Evolutionary conservation across 2,329 filamentous ascomycete genomes (phyloP).

Genomic region (Cercospora nicotianae): DNA sequence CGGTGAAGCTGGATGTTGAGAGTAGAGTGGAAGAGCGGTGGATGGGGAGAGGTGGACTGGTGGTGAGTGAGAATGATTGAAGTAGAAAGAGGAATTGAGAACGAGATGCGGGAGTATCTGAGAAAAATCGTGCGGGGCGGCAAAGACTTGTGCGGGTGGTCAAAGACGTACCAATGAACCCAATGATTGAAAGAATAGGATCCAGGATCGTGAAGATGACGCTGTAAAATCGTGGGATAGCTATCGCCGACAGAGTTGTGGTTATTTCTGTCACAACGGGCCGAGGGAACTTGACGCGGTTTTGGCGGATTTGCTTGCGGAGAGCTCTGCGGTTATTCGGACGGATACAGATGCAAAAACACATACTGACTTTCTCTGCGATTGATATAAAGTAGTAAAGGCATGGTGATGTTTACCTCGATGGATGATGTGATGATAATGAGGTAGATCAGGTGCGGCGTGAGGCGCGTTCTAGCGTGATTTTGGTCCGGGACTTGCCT

Average conservation of each 20-base stretch:
- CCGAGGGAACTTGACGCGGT: constrained; percentile 1
- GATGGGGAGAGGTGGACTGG: constrained; percentile 6
- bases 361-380: background rate
- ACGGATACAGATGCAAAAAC: constrained; percentile 7
- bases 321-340: background rate
- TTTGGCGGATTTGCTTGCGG: background rate
- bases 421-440: background rate
- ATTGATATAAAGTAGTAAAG: background rate
- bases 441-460: background rate
- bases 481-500: background rate
- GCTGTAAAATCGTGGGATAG: background rate
- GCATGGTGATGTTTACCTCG: background rate
- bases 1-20: background rate
- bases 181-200: background rate
- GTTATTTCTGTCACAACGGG: constrained; percentile 1
- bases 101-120: no score
- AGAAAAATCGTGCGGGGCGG: no score
- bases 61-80: background rate
- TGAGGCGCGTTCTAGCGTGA: constrained; percentile 1
- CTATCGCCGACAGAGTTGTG: no score
- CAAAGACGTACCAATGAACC: background rate
- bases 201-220: background rate
- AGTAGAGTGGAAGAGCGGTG: background rate
- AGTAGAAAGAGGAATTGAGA: background rate
- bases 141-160: no score